Base-by-base conservation (phyloP, 306 rosid genomes). In the Vicia sativa region DNA sequence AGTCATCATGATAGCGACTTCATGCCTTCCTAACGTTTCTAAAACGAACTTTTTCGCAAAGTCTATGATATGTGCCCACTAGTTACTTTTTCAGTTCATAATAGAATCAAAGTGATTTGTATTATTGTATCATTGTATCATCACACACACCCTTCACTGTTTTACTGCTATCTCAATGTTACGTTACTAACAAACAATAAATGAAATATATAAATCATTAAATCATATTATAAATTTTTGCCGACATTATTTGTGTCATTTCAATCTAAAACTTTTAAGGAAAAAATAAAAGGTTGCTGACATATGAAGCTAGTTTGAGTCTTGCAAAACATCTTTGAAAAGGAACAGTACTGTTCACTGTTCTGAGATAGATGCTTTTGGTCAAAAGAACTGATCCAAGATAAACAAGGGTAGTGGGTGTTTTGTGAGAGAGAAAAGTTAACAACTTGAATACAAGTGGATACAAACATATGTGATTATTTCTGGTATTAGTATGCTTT, bases 391-490 rank as follows among this genome's bases (percentile, higher is more conserved):
- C 78, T 44, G 70, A 79, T 77, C 77, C 74, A 55, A 68, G 74
- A 61, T 66, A 52, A 85, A 86, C 87, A 92, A 61, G 81, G 82
- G 71, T 78, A 77, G 95, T 86, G 96, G 82, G 87, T 82, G 84
- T 81, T 80, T 58, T 83, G 57, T 68, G 71, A 77, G 9, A 75
- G 77, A 75, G 90, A 79, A 85, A 93, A 80, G 92, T 83, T 87
- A 88, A 87, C 25, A 26, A 75, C 82, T 84, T 87, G 83, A 79
- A 81, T 77, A 86, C 97, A 93, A 88, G 86, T 72, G 81, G 82
- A 85, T 86, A 80, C 81, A 85, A 82, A 83, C 93, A 86, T 65
- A 50, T 83, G 77, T 86, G 85, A 83, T 79, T 72, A 78, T 53
- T 34, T 34, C 38, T 79, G 75, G 76, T 74, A 80, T 58, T 58